Base-by-base conservation (phyloP, 169 alveolate species). In the Pseudocohnilembus persalinus region DNA sequence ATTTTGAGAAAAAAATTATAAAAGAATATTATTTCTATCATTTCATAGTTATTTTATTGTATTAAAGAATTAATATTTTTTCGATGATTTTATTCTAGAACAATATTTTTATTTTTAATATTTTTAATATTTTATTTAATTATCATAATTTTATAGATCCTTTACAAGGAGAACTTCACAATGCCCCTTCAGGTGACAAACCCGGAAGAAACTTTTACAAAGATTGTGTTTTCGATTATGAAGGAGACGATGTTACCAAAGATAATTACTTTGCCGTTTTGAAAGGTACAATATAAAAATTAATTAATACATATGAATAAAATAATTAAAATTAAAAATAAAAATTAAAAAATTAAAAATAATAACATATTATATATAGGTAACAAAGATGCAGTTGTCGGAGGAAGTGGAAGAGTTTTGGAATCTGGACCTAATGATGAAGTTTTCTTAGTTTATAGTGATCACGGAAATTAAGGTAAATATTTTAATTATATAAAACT, bases 391-490 rank as follows among this genome's bases (percentile, higher is more conserved):
- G 87, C 83, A 0, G 84, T 92, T 1, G 63, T 83, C 1, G 78
- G 27, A 11, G 95, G 91, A 28, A 89, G 79, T 77, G 94, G 93
- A 34, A 93, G 89, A 81, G 96, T 93, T 30, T 85, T 95, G 27
- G 82, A 89, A 86, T 89, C 96, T 0, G 88, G 90, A 64, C 85
- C 81, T 31, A 84, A 92, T 74, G 92, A 91, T 73, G 81, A 94
- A 84, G 98, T 95, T n/a, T 95, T 92, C 91, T 75, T 95, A 0
- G 83, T 78, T 84, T 96, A 92, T 83, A 82, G 95, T 30, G 98
- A 94, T 87, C 98, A 96, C 83, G 98, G 98, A 74, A 90, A 95
- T 29, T 93, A 92, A 80, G 96, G 95, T 31, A n/a, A n/a, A n/a
- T n/a, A n/a, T n/a, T n/a, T n/a, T n/a, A n/a, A n/a, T n/a, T n/a